phyloP scores from a whole-genome alignment of 2,329 filamentous ascomycete genomes.

The Neofusicoccum laricinum region DNA sequence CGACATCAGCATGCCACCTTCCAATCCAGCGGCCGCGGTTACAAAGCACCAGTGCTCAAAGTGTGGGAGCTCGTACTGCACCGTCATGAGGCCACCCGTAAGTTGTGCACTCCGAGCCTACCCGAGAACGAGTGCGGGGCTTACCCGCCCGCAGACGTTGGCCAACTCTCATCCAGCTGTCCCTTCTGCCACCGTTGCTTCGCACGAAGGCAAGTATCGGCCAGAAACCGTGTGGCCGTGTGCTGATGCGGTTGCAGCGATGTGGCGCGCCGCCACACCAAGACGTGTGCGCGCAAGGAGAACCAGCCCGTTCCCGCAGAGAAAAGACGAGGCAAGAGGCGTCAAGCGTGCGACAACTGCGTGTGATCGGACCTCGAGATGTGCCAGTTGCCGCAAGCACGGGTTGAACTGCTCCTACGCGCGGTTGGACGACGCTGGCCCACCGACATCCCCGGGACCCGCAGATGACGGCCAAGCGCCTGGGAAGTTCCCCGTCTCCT shows the following conservation, averaged over 20 bases:
- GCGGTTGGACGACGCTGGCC: not conserved
- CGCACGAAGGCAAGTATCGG: not conserved
- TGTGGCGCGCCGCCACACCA: conserved; percentile 16
- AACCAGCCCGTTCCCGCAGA: not conserved
- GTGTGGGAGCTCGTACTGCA: conserved; percentile 12
- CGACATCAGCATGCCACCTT: too few species aligned
- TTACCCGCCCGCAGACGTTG: not conserved
- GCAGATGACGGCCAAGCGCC: not conserved
- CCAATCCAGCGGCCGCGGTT: too few species aligned
- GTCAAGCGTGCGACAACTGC: conserved; percentile 15
- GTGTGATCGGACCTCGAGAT: conserved; percentile 5
- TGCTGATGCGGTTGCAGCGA: conserved; percentile 6
- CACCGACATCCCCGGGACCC: not conserved
- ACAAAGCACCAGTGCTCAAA: too few species aligned
- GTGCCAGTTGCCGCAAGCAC: not conserved
- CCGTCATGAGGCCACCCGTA: conserved; percentile 18
- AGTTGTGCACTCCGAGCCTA: not conserved
- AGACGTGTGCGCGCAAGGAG: conserved; percentile 9
- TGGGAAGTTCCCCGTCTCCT: conserved; percentile 10
- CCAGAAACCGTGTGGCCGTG: not conserved
- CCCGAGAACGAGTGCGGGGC: not conserved
- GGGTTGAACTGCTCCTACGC: not conserved
- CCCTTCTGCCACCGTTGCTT: conserved; percentile 15
- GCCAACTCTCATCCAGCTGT: not conserved
- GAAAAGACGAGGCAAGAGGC: conserved; percentile 12